Percentiles rank a stretch among this genome's conserved stretches.
These are phyloP conservation scores for Celoporthe dispersa DNA, from an alignment of 2,329 filamentous ascomycete genomes.

Conservation along the genomic window DNA sequence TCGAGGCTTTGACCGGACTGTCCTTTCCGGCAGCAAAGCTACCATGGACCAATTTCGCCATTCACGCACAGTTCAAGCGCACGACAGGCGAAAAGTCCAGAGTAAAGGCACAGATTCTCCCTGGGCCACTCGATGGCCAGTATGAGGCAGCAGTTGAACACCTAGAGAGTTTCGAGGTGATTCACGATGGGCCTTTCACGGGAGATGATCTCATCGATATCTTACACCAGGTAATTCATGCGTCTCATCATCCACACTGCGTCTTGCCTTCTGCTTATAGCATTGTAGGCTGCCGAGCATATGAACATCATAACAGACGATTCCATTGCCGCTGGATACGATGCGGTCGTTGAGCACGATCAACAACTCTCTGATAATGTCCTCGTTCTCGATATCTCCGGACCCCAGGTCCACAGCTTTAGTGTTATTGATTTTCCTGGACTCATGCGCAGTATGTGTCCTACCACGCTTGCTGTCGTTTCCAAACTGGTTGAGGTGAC, in stretches of 20 bases:
- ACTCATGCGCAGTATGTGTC: background rate
- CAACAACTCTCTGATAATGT: slow-evolving; percentile 26
- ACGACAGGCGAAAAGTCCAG: slow-evolving; percentile 18
- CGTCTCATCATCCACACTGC: background rate
- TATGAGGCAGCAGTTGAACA: background rate
- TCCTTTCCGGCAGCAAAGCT: slow-evolving; percentile 18
- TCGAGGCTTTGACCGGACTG: slow-evolving; percentile 25
- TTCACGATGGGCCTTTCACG: background rate
- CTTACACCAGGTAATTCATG: background rate
- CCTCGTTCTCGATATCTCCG: slow-evolving; percentile 25
- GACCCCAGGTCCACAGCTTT: slow-evolving; percentile 24
- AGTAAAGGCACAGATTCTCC: slow-evolving; percentile 19
- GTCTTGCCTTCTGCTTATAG: background rate
- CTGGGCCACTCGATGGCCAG: background rate
- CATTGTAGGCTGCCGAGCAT: background rate
- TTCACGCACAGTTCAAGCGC: slow-evolving; percentile 23
- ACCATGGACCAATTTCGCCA: slow-evolving; percentile 19
- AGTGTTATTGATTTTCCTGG: slow-evolving; percentile 28
- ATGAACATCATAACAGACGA: background rate
- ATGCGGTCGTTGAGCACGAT: background rate
- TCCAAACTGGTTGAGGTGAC: background rate
- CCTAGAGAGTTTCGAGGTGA: background rate
- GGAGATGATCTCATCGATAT: background rate
- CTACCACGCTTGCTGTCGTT: background rate
- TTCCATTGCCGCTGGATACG: background rate